Base-by-base conservation (phyloP, 2,329 filamentous ascomycete species). In the Colletotrichum agaves region DNA sequence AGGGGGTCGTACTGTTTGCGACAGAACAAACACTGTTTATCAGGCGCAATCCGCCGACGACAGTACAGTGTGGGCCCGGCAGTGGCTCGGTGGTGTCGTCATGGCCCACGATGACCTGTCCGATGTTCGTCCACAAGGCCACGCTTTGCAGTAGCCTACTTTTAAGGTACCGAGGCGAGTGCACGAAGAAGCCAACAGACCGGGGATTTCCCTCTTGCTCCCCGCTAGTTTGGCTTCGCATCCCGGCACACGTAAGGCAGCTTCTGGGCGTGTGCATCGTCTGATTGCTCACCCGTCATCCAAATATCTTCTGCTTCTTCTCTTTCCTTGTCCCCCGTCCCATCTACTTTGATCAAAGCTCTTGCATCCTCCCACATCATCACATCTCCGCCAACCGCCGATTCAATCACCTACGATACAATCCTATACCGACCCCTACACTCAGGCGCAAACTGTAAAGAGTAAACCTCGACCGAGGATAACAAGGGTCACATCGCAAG, bases 61-160 rank as follows among this genome's bases (percentile, higher is more conserved):
- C 5, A 33, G 43, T 4, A 55, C 50, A 43, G 27, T 43, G 43
- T 57, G 62, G 57, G 31, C 11, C 43, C 57, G 62, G 62, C 57
- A 69, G 57, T 69, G 66, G 66, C 63, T 62, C 57, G 52, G 66
- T 57, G 50, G 66, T 69, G 66, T 69, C 66, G 67, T 69, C 67
- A 69, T 69, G 62, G 55, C 15, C 43, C 59, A 67, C 63, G 37
- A 67, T 67, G 63, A 27, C 59, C 63, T 67, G 63, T 63, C 31
- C 50, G 35, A 11, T 37, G 35, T 37, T 37, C 35, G 35, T 37
- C 46, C 46, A 13, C 12, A 5, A 17, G 41, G 41, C 46, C 46
- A 11, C 15, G n/a, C 46, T 8, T 44, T 19, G 15, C 13, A 57
- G 27, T 17, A 27, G 27, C n/a, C 47, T 5, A 13, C 31, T 33